phyloP scores from a whole-genome alignment of 2,329 filamentous ascomycete genomes.

The Uncinocarpus reesii region DNA sequence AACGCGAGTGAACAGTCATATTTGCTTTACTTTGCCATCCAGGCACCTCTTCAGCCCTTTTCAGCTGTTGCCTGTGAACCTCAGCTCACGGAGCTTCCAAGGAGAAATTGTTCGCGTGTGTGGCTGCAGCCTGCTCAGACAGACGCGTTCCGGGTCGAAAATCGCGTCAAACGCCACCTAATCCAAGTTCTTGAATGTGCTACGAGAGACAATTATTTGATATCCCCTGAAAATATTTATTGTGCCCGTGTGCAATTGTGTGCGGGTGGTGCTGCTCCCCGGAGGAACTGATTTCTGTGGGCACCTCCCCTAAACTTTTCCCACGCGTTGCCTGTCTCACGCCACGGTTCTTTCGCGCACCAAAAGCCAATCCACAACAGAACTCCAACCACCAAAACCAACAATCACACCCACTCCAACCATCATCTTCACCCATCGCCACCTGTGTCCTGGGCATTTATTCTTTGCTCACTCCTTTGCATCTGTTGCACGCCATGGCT shows the following conservation, averaged over 20 bases:
- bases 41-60: no score
- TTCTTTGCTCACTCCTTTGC: conserved; percentile 4
- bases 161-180: not conserved
- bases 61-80: no score
- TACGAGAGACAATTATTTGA: no score
- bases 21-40: no score
- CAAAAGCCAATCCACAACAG: conserved; percentile 18
- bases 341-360: conserved; percentile 21
- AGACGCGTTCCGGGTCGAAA: not conserved
- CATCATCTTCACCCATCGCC: conserved; percentile 12
- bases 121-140: not conserved
- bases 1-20: no score
- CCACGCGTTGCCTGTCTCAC: conserved; percentile 22
- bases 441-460: not conserved
- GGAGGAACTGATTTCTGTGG: not conserved
- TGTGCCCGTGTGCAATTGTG: not conserved
- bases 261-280: not conserved
- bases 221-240: no score
- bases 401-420: conserved; percentile 9
- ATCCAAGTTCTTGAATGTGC: not conserved
- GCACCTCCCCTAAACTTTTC: not conserved
- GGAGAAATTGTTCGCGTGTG: no score
- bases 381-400: conserved; percentile 19
- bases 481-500: conserved; percentile 25
- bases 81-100: no score